phyloP scores from a whole-genome alignment of 129 eudicot genomes.

The Ambrosia trifida region DNA sequence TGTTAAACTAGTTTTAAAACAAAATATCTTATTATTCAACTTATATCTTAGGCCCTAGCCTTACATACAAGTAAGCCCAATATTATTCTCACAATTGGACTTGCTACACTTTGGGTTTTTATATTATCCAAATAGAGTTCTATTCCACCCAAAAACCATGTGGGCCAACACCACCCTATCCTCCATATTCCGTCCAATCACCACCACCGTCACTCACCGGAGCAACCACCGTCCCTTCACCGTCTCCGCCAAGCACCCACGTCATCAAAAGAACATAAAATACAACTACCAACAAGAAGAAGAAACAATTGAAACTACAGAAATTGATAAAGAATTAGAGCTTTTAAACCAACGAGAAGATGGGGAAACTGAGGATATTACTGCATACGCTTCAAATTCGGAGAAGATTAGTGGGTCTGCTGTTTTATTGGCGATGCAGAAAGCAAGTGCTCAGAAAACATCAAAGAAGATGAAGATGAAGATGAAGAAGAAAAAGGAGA shows the following conservation, averaged over 20 bases:
- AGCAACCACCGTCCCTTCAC: constrained; percentile 13
- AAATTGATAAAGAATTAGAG: constrained; percentile 17
- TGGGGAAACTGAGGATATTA: constrained; percentile 23
- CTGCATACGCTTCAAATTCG: constrained; percentile 9
- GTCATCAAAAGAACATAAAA: constrained; percentile 22
- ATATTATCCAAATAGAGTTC: neutral
- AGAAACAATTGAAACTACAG: neutral
- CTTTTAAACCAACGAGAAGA: constrained; percentile 12
- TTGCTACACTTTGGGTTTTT: neutral
- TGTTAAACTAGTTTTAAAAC: too few relatives aligned
- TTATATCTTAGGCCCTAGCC: too few relatives aligned
- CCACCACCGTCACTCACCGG: neutral
- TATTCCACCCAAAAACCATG: constrained; percentile 29
- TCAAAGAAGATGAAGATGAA: constrained; percentile 21
- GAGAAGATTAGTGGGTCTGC: constrained; percentile 47
- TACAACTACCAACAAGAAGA: constrained; percentile 22
- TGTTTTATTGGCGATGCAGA: constrained; percentile 48
- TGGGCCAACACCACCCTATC: constrained; percentile 32
- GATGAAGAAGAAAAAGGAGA: constrained; percentile 8
- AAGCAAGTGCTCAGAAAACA: constrained; percentile 43
- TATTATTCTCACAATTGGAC: neutral
- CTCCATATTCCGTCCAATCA: constrained; percentile 16
- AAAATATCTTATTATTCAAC: too few relatives aligned
- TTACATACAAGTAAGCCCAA: neutral
- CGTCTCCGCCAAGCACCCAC: constrained; percentile 26